Evolutionary conservation across 2,329 filamentous ascomycete genomes (phyloP), one percentile per base, ranked within the genome.

Genomic region (Cladosporium sp.): DNA sequence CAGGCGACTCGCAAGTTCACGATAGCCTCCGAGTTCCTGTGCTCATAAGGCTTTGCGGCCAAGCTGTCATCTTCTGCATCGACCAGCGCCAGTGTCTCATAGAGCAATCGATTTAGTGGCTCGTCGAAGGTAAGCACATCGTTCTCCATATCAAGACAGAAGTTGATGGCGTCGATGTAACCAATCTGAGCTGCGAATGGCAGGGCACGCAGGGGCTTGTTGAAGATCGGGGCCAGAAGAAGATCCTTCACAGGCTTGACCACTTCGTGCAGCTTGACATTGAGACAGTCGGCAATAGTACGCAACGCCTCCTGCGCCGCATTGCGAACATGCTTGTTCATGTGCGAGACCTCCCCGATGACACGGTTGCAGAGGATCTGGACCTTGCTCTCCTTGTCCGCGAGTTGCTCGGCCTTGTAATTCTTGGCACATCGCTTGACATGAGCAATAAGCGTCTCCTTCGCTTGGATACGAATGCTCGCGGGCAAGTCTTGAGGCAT

Each of bases 131-230:
- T 83, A 20, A 99, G 83, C 62, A 96, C 92, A 57, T 93, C 87
- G 43, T 86, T 84, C 66, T 95, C 92, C 43, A 99, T 77, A 51
- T 86, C 85, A 73, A 99, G 81, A 64, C 95, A 95, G 69, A 95
- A 99, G 0, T 89, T 96, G 64, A 99, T 90, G 1, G 93, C 93
- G 66, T 99, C 95, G 59, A 99, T 96, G 64, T 95, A 97, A 3
- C 93, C 95, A 59, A 99, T 99, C 71, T 99, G 95, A 2, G 89
- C 92, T 4, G 89, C 80, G 64, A 99, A 99, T 0, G 93, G 93
- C 54, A 99, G 74, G 1, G 93, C 95, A 54, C 93, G 82, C 17
- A 99, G 72, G 12, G 93, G 93, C 67, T 99, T 99, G 58, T 89
- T 88, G 73, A 93, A 99, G 42, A 99, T 96, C 0, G 91, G 89